phyloP scores from a whole-genome alignment of 345 rosid genomes.

The Ceriops decandra region DNA sequence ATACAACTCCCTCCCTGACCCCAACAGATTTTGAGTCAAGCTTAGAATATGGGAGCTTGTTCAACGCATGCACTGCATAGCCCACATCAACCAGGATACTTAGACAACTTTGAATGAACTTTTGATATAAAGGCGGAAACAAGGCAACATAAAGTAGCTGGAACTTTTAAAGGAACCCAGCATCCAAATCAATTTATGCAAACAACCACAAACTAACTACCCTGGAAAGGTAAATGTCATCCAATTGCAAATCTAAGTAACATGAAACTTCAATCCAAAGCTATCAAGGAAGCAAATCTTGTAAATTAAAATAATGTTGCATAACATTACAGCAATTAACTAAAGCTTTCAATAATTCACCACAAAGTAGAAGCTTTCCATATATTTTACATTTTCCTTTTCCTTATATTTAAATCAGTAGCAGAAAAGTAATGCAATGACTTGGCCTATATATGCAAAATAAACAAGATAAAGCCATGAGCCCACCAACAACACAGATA shows the following conservation, averaged over 20 bases:
- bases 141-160: no score
- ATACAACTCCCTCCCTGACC: constrained; percentile 82
- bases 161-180: not conserved
- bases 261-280: not conserved
- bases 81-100: not conserved
- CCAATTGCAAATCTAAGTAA: not conserved
- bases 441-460: no score
- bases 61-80: constrained; percentile 88
- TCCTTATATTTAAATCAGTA: not conserved
- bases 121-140: no score
- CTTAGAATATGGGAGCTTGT: constrained; percentile 94
- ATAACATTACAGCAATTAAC: not conserved
- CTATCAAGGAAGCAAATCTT: not conserved
- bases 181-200: not conserved
- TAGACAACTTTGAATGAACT: no score
- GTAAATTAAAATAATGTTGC: not conserved
- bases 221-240: not conserved
- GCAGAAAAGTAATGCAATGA: no score
- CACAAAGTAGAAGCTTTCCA: not conserved
- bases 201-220: not conserved
- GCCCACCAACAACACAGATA: no score
- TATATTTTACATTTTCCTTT: not conserved
- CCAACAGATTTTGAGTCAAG: constrained; percentile 94
- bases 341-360: not conserved
- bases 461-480: no score